Evolutionary conservation across 371 early-diverging fungal genomes (phyloP).

Genomic region (Chytridium lagenaria): DNA sequence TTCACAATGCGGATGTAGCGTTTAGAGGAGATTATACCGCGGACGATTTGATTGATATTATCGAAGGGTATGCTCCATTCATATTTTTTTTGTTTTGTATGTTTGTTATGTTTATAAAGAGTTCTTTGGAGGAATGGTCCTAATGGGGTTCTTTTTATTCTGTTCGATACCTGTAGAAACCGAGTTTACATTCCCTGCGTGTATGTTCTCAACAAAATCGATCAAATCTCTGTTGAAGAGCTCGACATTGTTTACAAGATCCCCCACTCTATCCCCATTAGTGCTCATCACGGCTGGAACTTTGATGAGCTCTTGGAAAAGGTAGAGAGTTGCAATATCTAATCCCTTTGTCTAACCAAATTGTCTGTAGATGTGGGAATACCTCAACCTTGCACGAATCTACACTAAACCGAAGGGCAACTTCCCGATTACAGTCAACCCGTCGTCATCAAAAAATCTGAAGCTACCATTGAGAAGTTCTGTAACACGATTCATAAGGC

Average conservation of each 20-base stretch:
- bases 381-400: slow-evolving; percentile 79
- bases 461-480: slow-evolving; percentile 90
- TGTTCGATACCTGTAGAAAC: slow-evolving; percentile 61
- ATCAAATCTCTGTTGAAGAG: slow-evolving; percentile 96
- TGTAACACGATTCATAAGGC: slow-evolving; percentile 98
- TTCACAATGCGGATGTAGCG: slow-evolving; percentile 97
- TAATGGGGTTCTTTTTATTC: background rate
- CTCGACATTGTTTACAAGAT: slow-evolving; percentile 97
- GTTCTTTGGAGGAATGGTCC: slow-evolving; percentile 1
- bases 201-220: slow-evolving; percentile 98
- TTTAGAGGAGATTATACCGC: slow-evolving; percentile 95
- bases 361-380: slow-evolving; percentile 90
- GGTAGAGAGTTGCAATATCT: slow-evolving; percentile 39
- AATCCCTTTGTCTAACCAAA: too few relatives aligned
- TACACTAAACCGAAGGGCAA: slow-evolving; percentile 98
- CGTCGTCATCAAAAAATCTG: slow-evolving; percentile 86
- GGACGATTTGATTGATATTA: slow-evolving; percentile 99
- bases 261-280: slow-evolving; percentile 97
- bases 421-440: slow-evolving; percentile 97
- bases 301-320: slow-evolving; percentile 97
- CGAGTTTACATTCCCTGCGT: slow-evolving; percentile 95
- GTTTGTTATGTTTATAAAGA: slow-evolving; percentile 23
- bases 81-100: slow-evolving; percentile 16
- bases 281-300: slow-evolving; percentile 96
- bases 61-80: slow-evolving; percentile 67